Base-by-base conservation (phyloP, 2,329 filamentous ascomycete species). In the Apiospora rasikravindrae region DNA sequence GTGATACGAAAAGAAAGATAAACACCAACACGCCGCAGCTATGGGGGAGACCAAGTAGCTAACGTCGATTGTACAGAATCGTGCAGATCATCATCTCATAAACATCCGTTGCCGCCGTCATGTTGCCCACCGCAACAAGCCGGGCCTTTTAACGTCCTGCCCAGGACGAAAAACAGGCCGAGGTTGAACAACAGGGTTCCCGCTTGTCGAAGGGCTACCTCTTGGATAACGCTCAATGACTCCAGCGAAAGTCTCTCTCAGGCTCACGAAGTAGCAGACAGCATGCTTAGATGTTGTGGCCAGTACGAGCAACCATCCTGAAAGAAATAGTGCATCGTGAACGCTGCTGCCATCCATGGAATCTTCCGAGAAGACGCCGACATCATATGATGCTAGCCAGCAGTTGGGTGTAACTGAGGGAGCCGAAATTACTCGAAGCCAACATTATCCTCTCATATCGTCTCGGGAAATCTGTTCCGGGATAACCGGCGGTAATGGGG, bases 91-190 rank as follows among this genome's bases (percentile, higher is more conserved):
- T 29, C 47, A 47, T 22, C 61, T 47, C 19, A 51, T 53, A 71
- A 33, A 45, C 67, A 33, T 68, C 24, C 42, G 44, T 45, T 49
- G 67, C 67, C 67, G 67, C 67, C 67, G 57, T n/a, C 57, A 40
- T 64, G 57, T 64, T 64, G 57, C 57, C 29, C 4, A 40, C 24
- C 19, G 57, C 66, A 68, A 69, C 49, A 37, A 44, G 6, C 13
- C 29, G 71, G 77, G 78, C 78, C 76, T 76, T 81, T 82, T 81
- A 74, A 71, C 73, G 83, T 83, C 82, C 73, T 84, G 78, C 83
- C 81, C 79, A 84, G 83, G 83, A 83, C 81, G 70, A 64, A 13
- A 33, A 4, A 33, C 26, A 26, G 16, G 51, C 24, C 26, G 53
- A 37, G 19, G 4, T n/a, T 22, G 29, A 19, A 26, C 22, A 14